Base-by-base conservation (phyloP, 306 rosid species). In the Cucurbita ficifolia region DNA sequence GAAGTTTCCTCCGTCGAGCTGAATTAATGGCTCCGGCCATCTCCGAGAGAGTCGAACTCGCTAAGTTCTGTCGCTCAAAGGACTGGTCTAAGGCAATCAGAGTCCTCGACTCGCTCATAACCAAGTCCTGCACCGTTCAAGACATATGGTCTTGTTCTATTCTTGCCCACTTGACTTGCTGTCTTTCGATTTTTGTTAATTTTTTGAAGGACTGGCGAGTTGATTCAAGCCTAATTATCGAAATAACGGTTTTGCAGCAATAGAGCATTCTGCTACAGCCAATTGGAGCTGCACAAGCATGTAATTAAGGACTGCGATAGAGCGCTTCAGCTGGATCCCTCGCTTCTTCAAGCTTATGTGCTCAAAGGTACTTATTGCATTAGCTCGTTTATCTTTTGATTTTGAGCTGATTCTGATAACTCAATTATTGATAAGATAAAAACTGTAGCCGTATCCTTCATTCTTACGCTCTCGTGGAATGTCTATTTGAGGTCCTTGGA, bases 61-160 rank as follows among this genome's bases (percentile, higher is more conserved):
- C 96, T 77, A 87, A 80, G 82, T 91, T 86, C 57, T 93, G 96
- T 69, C 79, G 84, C 87, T 87, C 89, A 35, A 88, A 84, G 78
- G 91, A 93, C 82, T 93, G 96, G 98, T 88, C 96, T 86, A 93
- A 88, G 73, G 98, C 98, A 71, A 90, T 93, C 79, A 86, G 96
- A 80, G 80, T 90, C 78, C 89, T 93, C 65, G 96, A 93, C 87
- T 88, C 93, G 50, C 82, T 93, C 74, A 81, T 93, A 75, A 76
- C 88, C 57, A 78, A 87, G 70, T 88, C 87, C 55, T 70, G 70
- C 73, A 77, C 88, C 43, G 84, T 90, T 75, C 98, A 88, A 76
- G 98, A 93, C 76, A 82, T 93, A 76, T 93, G 96, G 98, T 82
- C 62, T 39, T 45, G 10, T 57, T 58, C 61, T 22, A 21, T 74